Evolutionary conservation across 2,329 filamentous ascomycete species (phyloP).

Genomic region (Penicillium fuscoglaucum): DNA sequence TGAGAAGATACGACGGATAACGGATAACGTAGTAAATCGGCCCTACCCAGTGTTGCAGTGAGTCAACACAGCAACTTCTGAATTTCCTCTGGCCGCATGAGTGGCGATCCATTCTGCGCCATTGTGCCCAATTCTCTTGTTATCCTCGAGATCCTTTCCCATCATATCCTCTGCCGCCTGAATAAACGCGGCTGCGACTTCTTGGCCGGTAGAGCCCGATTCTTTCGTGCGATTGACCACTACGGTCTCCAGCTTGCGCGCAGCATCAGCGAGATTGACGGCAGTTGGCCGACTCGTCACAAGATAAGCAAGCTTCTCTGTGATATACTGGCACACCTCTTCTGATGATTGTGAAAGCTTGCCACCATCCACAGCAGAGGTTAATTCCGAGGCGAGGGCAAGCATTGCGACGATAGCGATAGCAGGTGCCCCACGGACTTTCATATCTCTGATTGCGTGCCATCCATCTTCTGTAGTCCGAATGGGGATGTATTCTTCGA

Average conservation of each 20-base stretch:
- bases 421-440: slow-evolving; percentile 74
- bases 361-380: slow-evolving; percentile 41
- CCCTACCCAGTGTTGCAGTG: slow-evolving; percentile 93
- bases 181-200: slow-evolving; percentile 71
- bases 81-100: slow-evolving; percentile 54
- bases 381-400: slow-evolving; percentile 80
- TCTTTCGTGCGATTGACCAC: slow-evolving; percentile 51
- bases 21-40: neutral
- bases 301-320: slow-evolving; percentile 78
- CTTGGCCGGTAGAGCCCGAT: slow-evolving; percentile 38
- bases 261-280: slow-evolving; percentile 90
- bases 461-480: slow-evolving; percentile 59
- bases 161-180: slow-evolving; percentile 82
- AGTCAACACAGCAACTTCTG: slow-evolving; percentile 77
- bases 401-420: slow-evolving; percentile 97
- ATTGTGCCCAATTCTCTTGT: slow-evolving; percentile 77
- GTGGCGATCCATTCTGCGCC: slow-evolving; percentile 80
- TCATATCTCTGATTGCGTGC: slow-evolving; percentile 67
- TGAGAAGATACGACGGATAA: neutral
- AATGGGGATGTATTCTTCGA: slow-evolving; percentile 58
- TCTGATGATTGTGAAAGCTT: slow-evolving; percentile 56
- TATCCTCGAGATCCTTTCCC: slow-evolving; percentile 81
- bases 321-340: slow-evolving; percentile 67
- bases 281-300: slow-evolving; percentile 89
- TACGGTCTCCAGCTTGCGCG: slow-evolving; percentile 70